Evolutionary conservation across 805 yeast genomes (phyloP).

Genomic region (Starmerella powellii): DNA sequence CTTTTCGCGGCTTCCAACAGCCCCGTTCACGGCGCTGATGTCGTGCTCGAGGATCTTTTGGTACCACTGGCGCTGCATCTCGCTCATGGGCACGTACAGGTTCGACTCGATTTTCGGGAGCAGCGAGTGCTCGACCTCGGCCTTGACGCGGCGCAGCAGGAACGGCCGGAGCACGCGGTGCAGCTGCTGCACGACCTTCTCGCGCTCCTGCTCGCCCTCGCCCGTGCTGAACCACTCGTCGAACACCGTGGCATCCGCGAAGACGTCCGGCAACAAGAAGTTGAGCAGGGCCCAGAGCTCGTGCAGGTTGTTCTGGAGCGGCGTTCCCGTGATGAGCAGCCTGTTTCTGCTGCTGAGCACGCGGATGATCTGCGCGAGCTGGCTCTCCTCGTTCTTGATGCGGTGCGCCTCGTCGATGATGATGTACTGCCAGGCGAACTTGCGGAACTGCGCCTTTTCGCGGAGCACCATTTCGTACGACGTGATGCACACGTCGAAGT

Average conservation of each 20-base stretch:
- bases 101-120: slow-evolving; percentile 85
- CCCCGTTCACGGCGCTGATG: slow-evolving; percentile 93
- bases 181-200: slow-evolving; percentile 71
- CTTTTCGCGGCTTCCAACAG: slow-evolving; percentile 85
- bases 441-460: slow-evolving; percentile 69
- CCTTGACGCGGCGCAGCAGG: slow-evolving; percentile 72
- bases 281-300: slow-evolving; percentile 93
- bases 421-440: slow-evolving; percentile 84
- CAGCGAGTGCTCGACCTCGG: slow-evolving; percentile 84
- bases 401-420: slow-evolving; percentile 95
- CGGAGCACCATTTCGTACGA: slow-evolving; percentile 89
- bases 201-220: slow-evolving; percentile 45
- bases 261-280: slow-evolving; percentile 84
- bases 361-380: slow-evolving; percentile 83
- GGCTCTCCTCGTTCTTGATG: slow-evolving; percentile 86
- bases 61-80: slow-evolving; percentile 91
- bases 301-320: slow-evolving; percentile 85
- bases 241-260: slow-evolving; percentile 79
- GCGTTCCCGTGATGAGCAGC: slow-evolving; percentile 87
- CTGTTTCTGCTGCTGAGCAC: slow-evolving; percentile 76
- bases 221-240: slow-evolving; percentile 66
- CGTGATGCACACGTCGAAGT: slow-evolving; percentile 81
- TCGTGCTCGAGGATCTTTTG: slow-evolving; percentile 79
- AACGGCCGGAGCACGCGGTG: slow-evolving; percentile 85
- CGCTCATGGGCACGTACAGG: slow-evolving; percentile 86